phyloP scores from a whole-genome alignment of 441 rosid species.

The Aleurites moluccanus region DNA sequence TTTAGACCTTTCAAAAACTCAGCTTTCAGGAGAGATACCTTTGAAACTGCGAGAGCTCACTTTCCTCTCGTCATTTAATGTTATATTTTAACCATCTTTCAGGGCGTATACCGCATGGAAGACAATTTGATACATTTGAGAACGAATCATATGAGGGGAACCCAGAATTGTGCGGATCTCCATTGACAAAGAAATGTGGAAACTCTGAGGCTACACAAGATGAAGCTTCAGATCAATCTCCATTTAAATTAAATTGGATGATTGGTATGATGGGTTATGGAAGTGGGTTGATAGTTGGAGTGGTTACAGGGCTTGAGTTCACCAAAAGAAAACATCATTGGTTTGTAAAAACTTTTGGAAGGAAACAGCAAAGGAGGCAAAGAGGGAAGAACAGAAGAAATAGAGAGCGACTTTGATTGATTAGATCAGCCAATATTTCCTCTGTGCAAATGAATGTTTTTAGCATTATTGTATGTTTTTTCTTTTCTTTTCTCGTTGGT shows the following conservation, averaged over 20 bases:
- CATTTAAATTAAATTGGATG: slow-evolving; percentile 2
- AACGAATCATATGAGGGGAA: slow-evolving; percentile 36
- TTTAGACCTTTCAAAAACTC: slow-evolving; percentile 56
- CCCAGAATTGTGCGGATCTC: slow-evolving; percentile 44
- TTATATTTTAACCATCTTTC: slow-evolving; percentile 53
- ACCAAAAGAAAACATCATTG: slow-evolving; percentile 3
- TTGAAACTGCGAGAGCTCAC: slow-evolving; percentile 22
- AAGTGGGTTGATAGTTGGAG: slow-evolving; percentile 19
- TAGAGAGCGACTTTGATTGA: no score
- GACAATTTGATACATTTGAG: slow-evolving; percentile 1
- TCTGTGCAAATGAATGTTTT: no score
- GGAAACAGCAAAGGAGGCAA: neutral
- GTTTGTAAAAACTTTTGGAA: slow-evolving; percentile 1
- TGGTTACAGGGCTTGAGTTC: slow-evolving; percentile 13
- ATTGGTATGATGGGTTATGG: slow-evolving; percentile 22
- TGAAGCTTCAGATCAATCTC: neutral
- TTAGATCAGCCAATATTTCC: no score
- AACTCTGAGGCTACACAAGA: neutral
- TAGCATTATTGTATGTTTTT: no score
- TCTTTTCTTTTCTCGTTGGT: no score
- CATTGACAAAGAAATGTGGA: neutral
- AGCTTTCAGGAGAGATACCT: slow-evolving; percentile 59
- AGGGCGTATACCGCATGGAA: slow-evolving; percentile 48
- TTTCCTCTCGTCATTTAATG: slow-evolving; percentile 58
- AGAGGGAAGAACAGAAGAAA: neutral